Evolutionary conservation across 805 yeast genomes (phyloP), one percentile per base, ranked within the genome.

Genomic region (Vanderwaltozyma tropicalis): DNA sequence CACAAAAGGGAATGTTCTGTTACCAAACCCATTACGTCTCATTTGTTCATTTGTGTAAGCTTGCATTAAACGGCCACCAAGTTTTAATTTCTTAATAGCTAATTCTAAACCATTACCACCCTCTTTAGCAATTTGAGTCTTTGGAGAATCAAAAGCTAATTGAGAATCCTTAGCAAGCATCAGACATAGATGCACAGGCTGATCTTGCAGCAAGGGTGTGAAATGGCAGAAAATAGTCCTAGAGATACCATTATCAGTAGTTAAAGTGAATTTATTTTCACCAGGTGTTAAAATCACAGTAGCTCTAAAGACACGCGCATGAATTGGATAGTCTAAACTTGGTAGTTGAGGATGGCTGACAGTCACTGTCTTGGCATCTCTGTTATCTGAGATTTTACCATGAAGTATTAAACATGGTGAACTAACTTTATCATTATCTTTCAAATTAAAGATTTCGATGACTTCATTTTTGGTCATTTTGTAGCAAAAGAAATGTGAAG

Each of bases 31-130:
- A 34, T 74, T 70, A 31, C 78, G 64, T 37, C 76, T 59, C 94
- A 88, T 85, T 54, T 87, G 95, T 48, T 88, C 96, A 48, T 76
- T 78, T 0, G 96, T 88, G 57, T 72, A 87, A 1, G 95, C 94
- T 50, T 85, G 88, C 94, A 85, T 84, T 59, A 88, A 58, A 49
- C 95, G 69, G 4, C 82, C 94, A 4, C 84, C 95, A 42, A 85
- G 72, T 49, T 92, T 74, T 46, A 89, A 55, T 53, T 85, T 85
- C 45, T 65, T 67, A 16, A 82, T 63, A 1, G 95, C 95, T 3
- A 77, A 55, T 11, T 78, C 78, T 18, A 88, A 49, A 10, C 68
- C 74, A 43, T 83, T 77, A 3, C 78, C 80, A 46, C 83, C 92
- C 22, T 66, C 57, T 17, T 55, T 46, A 8, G 49, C 43, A 37